Base-by-base conservation (phyloP, 495 filamentous ascomycete genomes). In the Aspergillus homomorphus region DNA sequence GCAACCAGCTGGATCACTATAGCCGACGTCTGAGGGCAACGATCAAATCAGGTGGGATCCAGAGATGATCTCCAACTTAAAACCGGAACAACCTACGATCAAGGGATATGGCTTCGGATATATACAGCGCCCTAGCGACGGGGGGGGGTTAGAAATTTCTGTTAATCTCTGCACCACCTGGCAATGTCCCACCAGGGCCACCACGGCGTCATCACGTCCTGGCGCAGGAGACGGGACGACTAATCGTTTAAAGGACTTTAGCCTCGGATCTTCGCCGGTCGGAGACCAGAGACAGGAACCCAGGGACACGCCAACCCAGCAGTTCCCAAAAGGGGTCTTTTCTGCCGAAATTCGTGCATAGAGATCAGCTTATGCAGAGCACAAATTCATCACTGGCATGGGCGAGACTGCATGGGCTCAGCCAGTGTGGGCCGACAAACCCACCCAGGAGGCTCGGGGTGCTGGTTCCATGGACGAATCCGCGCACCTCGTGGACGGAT, bases 261-360 rank as follows among this genome's bases (percentile, higher is more conserved):
- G 33, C 54, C 54, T 50, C 54, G 54, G 54, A 56, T 43, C 45
- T 5, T 38, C 33, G 20, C 54, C 54, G 45, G 54, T 38, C 42
- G 33, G 44, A 50, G 54, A 22, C 16, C 16, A 18, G 1, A 26
- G 26, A 30, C 4, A 50, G 5, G 5, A 9, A 38, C 12, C 33
- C 33, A 38, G 45, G 45, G 48, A 51, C 48, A 24, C 24, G 19
- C 23, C 30, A 30, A 16, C 22, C 48, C 24, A 51, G 48, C 9
- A 19, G 20, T 24, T 28, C 24, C 24, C 23, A 51, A 51, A 51
- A 51, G 46, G 48, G 23, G 48, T 16, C 48, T 7, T 16, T 51
- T 38, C 53, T 9, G 53, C 53, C 42, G 53, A 54, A 9, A 24
- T 19, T 42, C 20, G 23, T 18, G 26, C 43, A 45, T 46, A 28